A percentile compares a stretch with the other conserved stretches of the same genome.
Evolutionary conservation across 1,139 yeast species (phyloP).

Genomic region (Eremothecium coryli): DNA sequence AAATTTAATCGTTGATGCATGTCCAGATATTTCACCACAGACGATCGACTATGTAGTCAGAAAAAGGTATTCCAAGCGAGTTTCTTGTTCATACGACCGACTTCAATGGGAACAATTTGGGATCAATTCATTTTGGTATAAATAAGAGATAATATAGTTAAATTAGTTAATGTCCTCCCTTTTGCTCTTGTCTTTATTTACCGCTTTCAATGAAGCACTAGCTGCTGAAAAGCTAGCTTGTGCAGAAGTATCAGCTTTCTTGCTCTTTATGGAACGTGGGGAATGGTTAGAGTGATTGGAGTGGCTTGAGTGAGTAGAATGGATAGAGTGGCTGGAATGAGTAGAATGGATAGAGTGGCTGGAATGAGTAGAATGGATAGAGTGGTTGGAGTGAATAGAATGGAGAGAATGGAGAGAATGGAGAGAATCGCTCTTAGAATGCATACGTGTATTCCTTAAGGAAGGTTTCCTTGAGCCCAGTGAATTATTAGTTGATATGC

Average conservation of each 20-base stretch:
- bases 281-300: background rate
- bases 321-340: too few relatives aligned
- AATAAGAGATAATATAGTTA: background rate
- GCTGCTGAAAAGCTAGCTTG: too few relatives aligned
- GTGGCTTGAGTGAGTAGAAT: too few relatives aligned
- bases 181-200: background rate
- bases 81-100: conserved; percentile 25
- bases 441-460: too few relatives aligned
- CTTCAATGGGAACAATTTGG: conserved; percentile 27
- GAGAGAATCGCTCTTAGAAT: too few relatives aligned
- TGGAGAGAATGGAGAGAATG: too few relatives aligned
- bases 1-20: conserved; percentile 21
- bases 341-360: too few relatives aligned
- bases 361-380: too few relatives aligned
- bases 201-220: too few relatives aligned
- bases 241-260: background rate
- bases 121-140: conserved; percentile 19
- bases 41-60: conserved; percentile 22
- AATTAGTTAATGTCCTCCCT: background rate
- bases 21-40: conserved; percentile 23
- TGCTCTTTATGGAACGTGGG: background rate
- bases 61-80: conserved; percentile 15
- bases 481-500: too few relatives aligned
- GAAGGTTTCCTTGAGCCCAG: too few relatives aligned
- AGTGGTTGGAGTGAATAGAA: too few relatives aligned